Base-by-base conservation (phyloP, 257 asterid species). In the Gynochthodes officinalis region DNA sequence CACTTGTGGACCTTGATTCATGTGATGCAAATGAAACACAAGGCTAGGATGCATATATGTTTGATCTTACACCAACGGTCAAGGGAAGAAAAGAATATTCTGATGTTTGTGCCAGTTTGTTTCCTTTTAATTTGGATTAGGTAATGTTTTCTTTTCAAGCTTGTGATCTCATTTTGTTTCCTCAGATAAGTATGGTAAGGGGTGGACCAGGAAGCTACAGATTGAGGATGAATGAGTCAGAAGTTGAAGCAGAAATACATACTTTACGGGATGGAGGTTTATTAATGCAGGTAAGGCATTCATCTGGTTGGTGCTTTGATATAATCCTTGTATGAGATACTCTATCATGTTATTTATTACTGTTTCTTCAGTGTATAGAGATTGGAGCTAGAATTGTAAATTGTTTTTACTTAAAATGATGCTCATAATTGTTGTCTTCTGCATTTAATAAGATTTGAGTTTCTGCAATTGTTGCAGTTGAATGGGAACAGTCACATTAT, bases 241-340 rank as follows among this genome's bases (percentile, higher is more conserved):
- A 86, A 84, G 82, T 95, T 59, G 99, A 87, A 84, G 94, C 99
- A 71, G 99, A 95, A 81, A 95, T 95, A 87, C 99, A 95, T 75
- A 95, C 99, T 73, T 86, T 95, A 58, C 98, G 97, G 33, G 99
- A 95, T 76, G 99, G 99, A 70, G 99, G 99, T 60, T 83, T 95
- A 61, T 68, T 95, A 75, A 92, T 92, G 99, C 99, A 95, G 99
- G 99, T 89, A 88, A 80, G 84, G 59, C 70, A 62, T 55, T 75
- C 50, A 30, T 78, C 78, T 65, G 6, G 65, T 55, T 73, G 64
- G 70, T 55, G 7, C 73, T 69, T 73, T 39, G 33, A 44, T 65
- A 23, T 70, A 52, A 54, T 75, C 61, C 33, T 48, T 30, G 53
- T 59, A 46, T 73, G 44, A 59, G 63, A 43, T 10, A 70, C 75